Evolutionary conservation across 2,329 filamentous ascomycete genomes (phyloP).

Genomic region (Tolypocladium album): DNA sequence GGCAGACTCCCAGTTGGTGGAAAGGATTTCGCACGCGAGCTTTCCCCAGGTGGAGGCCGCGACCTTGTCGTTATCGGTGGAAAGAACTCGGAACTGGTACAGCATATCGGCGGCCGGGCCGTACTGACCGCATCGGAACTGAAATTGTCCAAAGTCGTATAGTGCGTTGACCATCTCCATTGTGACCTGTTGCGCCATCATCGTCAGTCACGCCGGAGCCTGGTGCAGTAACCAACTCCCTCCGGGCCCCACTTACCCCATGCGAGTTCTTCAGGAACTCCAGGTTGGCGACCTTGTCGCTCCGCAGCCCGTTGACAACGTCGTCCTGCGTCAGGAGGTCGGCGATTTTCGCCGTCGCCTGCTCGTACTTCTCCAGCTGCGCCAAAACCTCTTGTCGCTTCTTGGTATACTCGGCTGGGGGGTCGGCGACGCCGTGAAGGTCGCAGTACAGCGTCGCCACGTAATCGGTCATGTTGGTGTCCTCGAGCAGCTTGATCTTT

Average conservation of each 20-base stretch:
- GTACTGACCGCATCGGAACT: constrained; percentile 97
- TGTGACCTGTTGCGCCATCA: constrained; percentile 50
- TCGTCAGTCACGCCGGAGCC: background rate
- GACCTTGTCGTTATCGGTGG: constrained; percentile 97
- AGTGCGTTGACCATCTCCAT: constrained; percentile 92
- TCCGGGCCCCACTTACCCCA: constrained; percentile 46
- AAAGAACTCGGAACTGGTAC: constrained; percentile 96
- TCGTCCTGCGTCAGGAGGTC: constrained; percentile 79
- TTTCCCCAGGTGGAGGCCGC: constrained; percentile 95
- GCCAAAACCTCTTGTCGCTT: constrained; percentile 84
- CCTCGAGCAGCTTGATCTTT: constrained; percentile 89
- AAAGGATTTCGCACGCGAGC: constrained; percentile 90
- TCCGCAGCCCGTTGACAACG: constrained; percentile 81
- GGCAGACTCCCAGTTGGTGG: constrained; percentile 87
- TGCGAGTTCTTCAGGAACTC: constrained; percentile 96
- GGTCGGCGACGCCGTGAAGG: constrained; percentile 66
- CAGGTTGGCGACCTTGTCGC: constrained; percentile 98
- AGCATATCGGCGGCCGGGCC: constrained; percentile 80
- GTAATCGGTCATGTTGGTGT: constrained; percentile 99
- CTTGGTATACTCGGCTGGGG: constrained; percentile 75
- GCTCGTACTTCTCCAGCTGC: constrained; percentile 71
- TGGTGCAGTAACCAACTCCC: no score
- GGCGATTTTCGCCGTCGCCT: constrained; percentile 81
- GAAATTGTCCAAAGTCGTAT: constrained; percentile 92
- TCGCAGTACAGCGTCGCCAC: constrained; percentile 87